phyloP scores from a whole-genome alignment of 768 basidiomycete species.

The Lactifluus subvellereus region DNA sequence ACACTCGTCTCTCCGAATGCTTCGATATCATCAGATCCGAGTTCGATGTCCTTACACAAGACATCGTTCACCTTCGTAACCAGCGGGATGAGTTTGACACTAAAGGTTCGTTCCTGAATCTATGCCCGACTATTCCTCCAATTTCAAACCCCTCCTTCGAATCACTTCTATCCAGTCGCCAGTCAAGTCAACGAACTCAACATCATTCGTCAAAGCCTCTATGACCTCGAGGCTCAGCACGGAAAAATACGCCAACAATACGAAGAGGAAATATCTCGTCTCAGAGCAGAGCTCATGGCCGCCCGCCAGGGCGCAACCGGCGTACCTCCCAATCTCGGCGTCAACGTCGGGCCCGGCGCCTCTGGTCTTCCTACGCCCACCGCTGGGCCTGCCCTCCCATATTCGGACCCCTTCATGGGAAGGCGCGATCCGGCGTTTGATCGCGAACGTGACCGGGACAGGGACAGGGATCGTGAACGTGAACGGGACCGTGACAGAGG shows the following conservation, averaged over 20 bases:
- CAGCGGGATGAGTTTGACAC: conserved; percentile 88
- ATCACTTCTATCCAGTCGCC: conserved; percentile 42
- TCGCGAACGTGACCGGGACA: conserved; percentile 28
- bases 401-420: conserved; percentile 24
- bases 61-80: conserved; percentile 58
- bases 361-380: conserved; percentile 25
- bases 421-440: conserved; percentile 28
- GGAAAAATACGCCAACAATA: conserved; percentile 80
- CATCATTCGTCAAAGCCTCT: conserved; percentile 82
- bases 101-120: conserved; percentile 55
- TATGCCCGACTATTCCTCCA: neutral
- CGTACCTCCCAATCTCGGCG: conserved; percentile 27
- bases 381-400: conserved; percentile 27
- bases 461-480: conserved; percentile 32
- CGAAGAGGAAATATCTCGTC: conserved; percentile 73
- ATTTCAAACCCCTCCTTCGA: neutral
- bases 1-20: conserved; percentile 60
- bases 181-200: conserved; percentile 87
- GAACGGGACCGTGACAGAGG: conserved; percentile 32
- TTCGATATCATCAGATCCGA: conserved; percentile 80
- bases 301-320: conserved; percentile 36
- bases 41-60: conserved; percentile 69
- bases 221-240: conserved; percentile 88
- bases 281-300: conserved; percentile 62
- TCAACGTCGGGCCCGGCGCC: conserved; percentile 22